Evolutionary conservation across 2,329 filamentous ascomycete genomes (phyloP), one percentile per base, ranked within the genome.

Genomic region (Colletotrichum lindemuthianum): DNA sequence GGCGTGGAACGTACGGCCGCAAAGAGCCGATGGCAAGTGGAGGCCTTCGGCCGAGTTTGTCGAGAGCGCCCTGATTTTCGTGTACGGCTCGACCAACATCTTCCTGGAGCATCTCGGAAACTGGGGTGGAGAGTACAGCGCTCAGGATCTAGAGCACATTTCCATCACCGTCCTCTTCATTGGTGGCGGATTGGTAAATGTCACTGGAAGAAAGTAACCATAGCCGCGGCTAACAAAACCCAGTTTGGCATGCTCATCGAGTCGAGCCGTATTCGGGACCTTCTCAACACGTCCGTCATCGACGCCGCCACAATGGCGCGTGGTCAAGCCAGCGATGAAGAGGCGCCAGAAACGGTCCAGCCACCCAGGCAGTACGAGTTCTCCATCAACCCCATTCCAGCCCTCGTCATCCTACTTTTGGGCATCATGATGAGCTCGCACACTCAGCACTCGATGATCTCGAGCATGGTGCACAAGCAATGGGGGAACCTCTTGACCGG

Each of bases 371-470:
- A 88, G 8, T 94, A 96, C 75, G 79, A 82, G 11, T 86, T 93
- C 69, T 92, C 94, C 1, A 83, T 96, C 74, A 97, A 98, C 75
- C 95, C 94, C 0, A 87, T 98, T 70, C 96, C 95, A 0, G 92
- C 90, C 1, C 82, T 98, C 4, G 87, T 97, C 52, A 95, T 98
- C 69, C 82, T 97, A 63, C 82, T 97, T 1, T 83, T 97, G 2
- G 96, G 96, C 39, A 87, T 94, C 74, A 96, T 97, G 92, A 98
- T 98, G 95, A 91, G 91, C 73, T 93, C 92, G 33, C 95, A 98
- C 77, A 92, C 95, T 64, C 94, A 97, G 75, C 76, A 82, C 34
- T 92, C 88, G 65, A 92, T 93, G 90, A 85, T 93, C 50, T 95
- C 93, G 9, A 92, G 89, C 69, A 97, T 96, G 92, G 86, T 98